A percentile compares a stretch with the other conserved stretches of the same genome.
phyloP scores from a whole-genome alignment of 441 rosid species.

The Manihot esculenta region DNA sequence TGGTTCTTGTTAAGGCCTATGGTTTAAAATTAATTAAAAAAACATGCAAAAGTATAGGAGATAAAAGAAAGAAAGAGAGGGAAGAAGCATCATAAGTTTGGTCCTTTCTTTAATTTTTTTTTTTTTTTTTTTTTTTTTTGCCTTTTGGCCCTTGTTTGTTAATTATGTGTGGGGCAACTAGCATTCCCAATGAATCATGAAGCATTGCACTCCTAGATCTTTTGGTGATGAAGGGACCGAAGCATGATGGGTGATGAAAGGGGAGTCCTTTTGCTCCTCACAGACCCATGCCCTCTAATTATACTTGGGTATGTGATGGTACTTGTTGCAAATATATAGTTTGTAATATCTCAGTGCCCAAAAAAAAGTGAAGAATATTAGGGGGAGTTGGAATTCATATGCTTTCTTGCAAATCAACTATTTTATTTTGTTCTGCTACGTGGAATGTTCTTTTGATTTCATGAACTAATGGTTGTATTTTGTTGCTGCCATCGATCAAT shows the following conservation, averaged over 20 bases:
- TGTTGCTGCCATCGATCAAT: background rate
- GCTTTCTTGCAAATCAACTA: constrained; percentile 4
- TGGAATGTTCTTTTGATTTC: background rate
- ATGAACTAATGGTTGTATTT: background rate
- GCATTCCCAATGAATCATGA: constrained; percentile 38
- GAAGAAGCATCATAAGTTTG: constrained; percentile 16
- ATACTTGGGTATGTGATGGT: background rate
- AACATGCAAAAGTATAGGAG: background rate
- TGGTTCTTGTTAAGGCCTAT: constrained; percentile 22
- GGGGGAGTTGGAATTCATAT: background rate
- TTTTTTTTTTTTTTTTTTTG: background rate
- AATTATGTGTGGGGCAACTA: constrained; percentile 28
- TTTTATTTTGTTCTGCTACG: background rate
- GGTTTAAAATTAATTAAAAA: background rate
- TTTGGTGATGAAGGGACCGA: constrained; percentile 29
- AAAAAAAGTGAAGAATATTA: background rate
- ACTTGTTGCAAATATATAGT: constrained; percentile 16
- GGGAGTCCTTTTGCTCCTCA: constrained; percentile 21
- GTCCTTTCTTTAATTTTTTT: background rate
- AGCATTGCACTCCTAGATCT: constrained; percentile 30
- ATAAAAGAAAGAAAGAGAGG: constrained; percentile 4
- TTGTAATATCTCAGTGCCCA: constrained; percentile 24
- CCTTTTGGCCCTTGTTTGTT: background rate
- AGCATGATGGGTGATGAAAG: constrained; percentile 28
- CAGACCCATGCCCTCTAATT: constrained; percentile 20